Conservation (phyloP, 306 rosid species). For the Prunus armeniaca region DNA sequence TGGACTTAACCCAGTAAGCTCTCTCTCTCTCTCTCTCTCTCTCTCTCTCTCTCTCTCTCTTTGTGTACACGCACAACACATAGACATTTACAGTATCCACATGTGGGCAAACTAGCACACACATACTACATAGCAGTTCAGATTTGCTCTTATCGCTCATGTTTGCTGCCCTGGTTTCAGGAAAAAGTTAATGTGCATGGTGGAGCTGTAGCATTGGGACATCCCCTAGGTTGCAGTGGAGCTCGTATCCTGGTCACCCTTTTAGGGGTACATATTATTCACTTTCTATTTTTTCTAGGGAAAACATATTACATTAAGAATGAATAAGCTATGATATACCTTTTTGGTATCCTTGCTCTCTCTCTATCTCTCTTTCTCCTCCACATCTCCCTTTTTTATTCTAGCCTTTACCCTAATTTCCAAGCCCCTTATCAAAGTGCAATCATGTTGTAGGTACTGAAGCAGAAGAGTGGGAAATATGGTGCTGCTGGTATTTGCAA, state of each 20-base stretch:
- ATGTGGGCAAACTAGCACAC: too few relatives aligned
- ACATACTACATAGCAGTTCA: background rate
- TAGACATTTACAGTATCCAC: too few relatives aligned
- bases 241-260: slow-evolving; percentile 97
- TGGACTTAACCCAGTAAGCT: slow-evolving; percentile 74
- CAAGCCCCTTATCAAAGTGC: background rate
- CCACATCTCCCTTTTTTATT: background rate
- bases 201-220: slow-evolving; percentile 95
- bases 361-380: background rate
- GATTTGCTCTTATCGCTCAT: background rate
- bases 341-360: background rate
- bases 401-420: background rate
- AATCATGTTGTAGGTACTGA: slow-evolving; percentile 58
- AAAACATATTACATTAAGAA: background rate
- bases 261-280: slow-evolving; percentile 60
- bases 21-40: background rate
- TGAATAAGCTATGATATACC: background rate
- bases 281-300: background rate
- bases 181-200: slow-evolving; percentile 87
- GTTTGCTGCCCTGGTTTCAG: slow-evolving; percentile 31
- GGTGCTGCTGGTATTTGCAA: slow-evolving; percentile 98
- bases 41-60: background rate
- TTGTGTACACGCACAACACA: too few relatives aligned
- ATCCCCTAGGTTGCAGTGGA: slow-evolving; percentile 99
- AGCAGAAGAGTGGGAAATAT: slow-evolving; percentile 79